Conservation (phyloP, 2,329 filamentous ascomycete species). For the Colletotrichum kahawae region DNA sequence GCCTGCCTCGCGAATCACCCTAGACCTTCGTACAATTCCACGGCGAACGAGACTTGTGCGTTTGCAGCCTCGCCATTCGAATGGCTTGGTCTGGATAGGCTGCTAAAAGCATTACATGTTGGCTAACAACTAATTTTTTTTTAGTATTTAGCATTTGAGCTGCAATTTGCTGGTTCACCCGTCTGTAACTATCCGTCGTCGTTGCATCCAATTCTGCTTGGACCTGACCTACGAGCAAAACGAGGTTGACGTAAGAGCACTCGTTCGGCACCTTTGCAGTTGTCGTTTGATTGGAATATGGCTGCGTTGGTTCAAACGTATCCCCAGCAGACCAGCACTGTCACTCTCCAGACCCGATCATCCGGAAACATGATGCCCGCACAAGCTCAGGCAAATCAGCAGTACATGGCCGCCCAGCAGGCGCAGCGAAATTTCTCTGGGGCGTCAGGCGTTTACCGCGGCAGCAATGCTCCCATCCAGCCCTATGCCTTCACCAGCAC, state of each 20-base stretch:
- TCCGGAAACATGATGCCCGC: slow-evolving; percentile 64
- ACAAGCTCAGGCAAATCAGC: slow-evolving; percentile 55
- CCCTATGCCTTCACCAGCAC: slow-evolving; percentile 79
- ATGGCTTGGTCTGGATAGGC: not conserved
- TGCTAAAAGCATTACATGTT: not conserved
- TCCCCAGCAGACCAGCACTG: slow-evolving; percentile 75
- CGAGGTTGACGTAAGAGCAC: not conserved
- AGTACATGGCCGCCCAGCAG: slow-evolving; percentile 51
- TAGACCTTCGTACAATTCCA: not conserved
- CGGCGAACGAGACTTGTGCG: not conserved
- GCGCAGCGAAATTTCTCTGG: slow-evolving; percentile 54
- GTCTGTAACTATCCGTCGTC: not conserved
- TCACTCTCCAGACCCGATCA: slow-evolving; percentile 77
- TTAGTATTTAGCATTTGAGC: not conserved
- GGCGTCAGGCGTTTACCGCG: slow-evolving; percentile 58
- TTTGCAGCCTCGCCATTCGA: not conserved
- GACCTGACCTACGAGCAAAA: not conserved
- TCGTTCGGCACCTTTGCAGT: not conserved
- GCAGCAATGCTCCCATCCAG: slow-evolving; percentile 66
- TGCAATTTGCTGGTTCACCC: not conserved
- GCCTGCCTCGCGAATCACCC: not conserved
- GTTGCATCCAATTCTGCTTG: not conserved
- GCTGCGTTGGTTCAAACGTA: slow-evolving; percentile 85
- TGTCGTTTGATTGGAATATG: slow-evolving; percentile 59
- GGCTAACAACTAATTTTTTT: not conserved